Evolutionary conservation across 1,284 basidiomycete genomes (phyloP).

Genomic region (Vanrija humicola): DNA sequence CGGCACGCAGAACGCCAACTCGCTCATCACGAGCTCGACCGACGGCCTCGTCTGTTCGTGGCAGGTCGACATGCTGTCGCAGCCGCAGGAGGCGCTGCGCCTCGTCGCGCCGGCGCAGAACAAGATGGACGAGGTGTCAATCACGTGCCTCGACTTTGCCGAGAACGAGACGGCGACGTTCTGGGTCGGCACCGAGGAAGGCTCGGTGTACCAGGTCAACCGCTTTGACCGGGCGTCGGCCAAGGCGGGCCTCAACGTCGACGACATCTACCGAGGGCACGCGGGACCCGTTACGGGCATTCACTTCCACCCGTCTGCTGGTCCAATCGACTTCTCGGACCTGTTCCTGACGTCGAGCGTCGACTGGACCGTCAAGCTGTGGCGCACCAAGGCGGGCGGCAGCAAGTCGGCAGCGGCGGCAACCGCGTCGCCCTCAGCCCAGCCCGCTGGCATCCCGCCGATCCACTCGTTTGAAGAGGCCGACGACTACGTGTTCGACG

Average conservation of each 20-base stretch:
- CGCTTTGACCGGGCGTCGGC: slow-evolving; percentile 93
- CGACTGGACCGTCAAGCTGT: slow-evolving; percentile 95
- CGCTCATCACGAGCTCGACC: slow-evolving; percentile 89
- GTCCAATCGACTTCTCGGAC: slow-evolving; percentile 90
- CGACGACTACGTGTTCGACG: slow-evolving; percentile 98
- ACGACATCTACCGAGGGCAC: slow-evolving; percentile 88
- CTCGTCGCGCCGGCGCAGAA: slow-evolving; percentile 76
- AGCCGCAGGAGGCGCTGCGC: slow-evolving; percentile 93
- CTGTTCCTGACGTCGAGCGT: slow-evolving; percentile 86
- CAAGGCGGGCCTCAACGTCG: slow-evolving; percentile 88
- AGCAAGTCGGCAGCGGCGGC: slow-evolving; percentile 50
- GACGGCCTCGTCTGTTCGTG: slow-evolving; percentile 97
- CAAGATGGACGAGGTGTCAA: slow-evolving; percentile 92
- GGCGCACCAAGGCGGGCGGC: slow-evolving; percentile 63
- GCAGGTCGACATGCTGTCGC: slow-evolving; percentile 96
- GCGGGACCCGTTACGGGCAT: slow-evolving; percentile 88
- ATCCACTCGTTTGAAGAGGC: slow-evolving; percentile 92
- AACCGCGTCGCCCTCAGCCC: slow-evolving; percentile 5
- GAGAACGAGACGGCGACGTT: slow-evolving; percentile 93
- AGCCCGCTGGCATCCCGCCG: slow-evolving; percentile 56
- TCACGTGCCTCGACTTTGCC: slow-evolving; percentile 87
- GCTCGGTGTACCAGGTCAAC: slow-evolving; percentile 90
- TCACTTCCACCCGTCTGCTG: slow-evolving; percentile 86
- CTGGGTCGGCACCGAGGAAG: slow-evolving; percentile 96
- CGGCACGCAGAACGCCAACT: slow-evolving; percentile 96